Evolutionary conservation across 108 stramenopile genomes (phyloP), one percentile per base, ranked within the genome.

Genomic region (Mediolabrus comicus): DNA sequence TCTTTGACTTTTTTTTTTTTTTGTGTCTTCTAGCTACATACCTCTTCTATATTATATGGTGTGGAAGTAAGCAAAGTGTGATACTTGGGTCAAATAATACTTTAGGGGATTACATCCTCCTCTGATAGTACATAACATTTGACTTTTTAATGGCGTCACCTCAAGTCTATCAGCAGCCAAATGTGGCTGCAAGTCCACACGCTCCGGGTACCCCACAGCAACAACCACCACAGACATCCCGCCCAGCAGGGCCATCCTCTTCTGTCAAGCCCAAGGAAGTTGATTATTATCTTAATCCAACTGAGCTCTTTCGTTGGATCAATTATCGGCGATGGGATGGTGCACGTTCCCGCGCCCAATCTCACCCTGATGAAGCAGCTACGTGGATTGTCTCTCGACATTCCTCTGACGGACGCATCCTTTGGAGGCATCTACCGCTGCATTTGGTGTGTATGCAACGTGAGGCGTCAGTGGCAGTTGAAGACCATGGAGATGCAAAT

Each of bases 301-400:
- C 83, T 11, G 83, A 84, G 46, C 77, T 84, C 14, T 84, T 84
- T 66, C 80, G 83, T 9, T 84, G 83, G 83, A 84, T 84, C 56
- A 84, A 84, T 52, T 84, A 84, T 57, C 83, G 83, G 19, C 79
- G 83, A 61, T 84, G 83, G 83, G 83, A 84, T 55, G 83, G 83
- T 26, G 83, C 83, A 30, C 67, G 68, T 28, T 43, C 80, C n/a
- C 65, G 83, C 4, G 80, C 71, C 14, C 73, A 53, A 36, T 69
- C 71, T 34, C 74, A 75, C 43, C 79, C 79, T 12, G 79, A 80
- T 25, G 79, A 80, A 74, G 69, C 68, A 32, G 49, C 58, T 62
- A 80, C 79, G 2, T 80, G 79, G 79, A 75, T 80, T 35, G 79
- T 73, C 36, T 75, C 74, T 28, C 67, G 74, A 10, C 74, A 80